Evolutionary conservation across 2,329 filamentous ascomycete genomes (phyloP).

Genomic region (Pseudogymnoascus sp.): DNA sequence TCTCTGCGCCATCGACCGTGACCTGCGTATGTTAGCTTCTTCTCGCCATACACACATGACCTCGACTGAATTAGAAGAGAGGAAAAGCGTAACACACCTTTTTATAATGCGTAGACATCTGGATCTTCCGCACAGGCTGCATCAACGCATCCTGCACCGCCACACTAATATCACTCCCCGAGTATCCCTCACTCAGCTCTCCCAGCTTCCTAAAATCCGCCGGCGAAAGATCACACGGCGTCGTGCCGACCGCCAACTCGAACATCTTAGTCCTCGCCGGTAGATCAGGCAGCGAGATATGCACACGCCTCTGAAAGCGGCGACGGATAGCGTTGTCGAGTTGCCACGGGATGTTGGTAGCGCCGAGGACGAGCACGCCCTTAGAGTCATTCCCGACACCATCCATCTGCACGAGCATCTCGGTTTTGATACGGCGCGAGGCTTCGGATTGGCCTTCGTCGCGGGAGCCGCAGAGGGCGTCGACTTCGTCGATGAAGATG

Average conservation of each 20-base stretch:
- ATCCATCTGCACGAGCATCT: constrained; percentile 98
- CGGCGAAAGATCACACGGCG: constrained; percentile 72
- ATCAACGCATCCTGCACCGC: constrained; percentile 94
- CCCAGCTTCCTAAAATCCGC: constrained; percentile 75
- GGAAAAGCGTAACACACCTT: constrained; percentile 46
- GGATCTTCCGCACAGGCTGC: constrained; percentile 94
- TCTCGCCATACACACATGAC: background rate
- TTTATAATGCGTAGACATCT: constrained; percentile 97
- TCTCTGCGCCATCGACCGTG: constrained; percentile 55
- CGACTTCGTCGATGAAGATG: constrained; percentile 97
- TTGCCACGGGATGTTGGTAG: constrained; percentile 98
- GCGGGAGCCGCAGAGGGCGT: constrained; percentile 88
- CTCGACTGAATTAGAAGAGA: background rate
- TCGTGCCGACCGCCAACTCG: constrained; percentile 86
- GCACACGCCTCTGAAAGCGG: constrained; percentile 91
- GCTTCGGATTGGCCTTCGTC: constrained; percentile 96
- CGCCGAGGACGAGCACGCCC: constrained; percentile 87
- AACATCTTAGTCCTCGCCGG: constrained; percentile 86
- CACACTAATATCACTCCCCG: constrained; percentile 90
- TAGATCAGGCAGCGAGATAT: constrained; percentile 84
- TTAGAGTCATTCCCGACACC: constrained; percentile 93
- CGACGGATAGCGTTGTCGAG: constrained; percentile 90
- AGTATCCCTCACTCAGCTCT: constrained; percentile 83
- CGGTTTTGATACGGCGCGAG: constrained; percentile 94
- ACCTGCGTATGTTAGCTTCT: constrained; percentile 43